Evolutionary conservation across 2,329 filamentous ascomycete genomes (phyloP).

Genomic region (Penicillium sp.): DNA sequence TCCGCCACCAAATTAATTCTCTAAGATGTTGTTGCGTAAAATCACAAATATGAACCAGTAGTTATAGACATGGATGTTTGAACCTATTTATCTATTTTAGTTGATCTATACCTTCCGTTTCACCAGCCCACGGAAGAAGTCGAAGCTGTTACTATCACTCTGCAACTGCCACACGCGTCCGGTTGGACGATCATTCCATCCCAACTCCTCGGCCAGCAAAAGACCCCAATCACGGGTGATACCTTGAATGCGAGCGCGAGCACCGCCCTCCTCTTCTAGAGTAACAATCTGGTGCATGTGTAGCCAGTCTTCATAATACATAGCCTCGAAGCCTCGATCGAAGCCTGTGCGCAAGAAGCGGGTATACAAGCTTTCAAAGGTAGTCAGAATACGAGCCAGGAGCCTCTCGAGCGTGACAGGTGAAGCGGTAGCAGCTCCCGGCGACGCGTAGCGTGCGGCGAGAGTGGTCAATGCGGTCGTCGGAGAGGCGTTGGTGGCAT

Average conservation of each 20-base stretch:
- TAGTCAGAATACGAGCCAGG: conserved; percentile 74
- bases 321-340: conserved; percentile 66
- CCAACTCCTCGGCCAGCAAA: conserved; percentile 78
- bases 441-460: conserved; percentile 49
- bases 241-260: conserved; percentile 73
- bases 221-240: conserved; percentile 92
- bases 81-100: neutral
- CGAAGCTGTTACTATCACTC: conserved; percentile 97
- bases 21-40: neutral
- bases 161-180: conserved; percentile 81
- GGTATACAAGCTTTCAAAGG: conserved; percentile 73
- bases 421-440: conserved; percentile 56
- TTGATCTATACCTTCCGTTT: conserved; percentile 68
- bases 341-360: conserved; percentile 76
- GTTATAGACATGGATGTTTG: neutral
- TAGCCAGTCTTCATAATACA: conserved; percentile 83
- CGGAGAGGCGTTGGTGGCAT: conserved; percentile 77
- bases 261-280: conserved; percentile 76
- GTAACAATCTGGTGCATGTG: conserved; percentile 74
- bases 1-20: neutral
- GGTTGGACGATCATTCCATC: conserved; percentile 68
- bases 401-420: conserved; percentile 74
- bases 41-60: neutral
- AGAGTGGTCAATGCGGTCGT: conserved; percentile 84
- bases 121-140: conserved; percentile 88